Conservation (phyloP, 805 yeast genomes). For the Myxozyma nipponensis region DNA sequence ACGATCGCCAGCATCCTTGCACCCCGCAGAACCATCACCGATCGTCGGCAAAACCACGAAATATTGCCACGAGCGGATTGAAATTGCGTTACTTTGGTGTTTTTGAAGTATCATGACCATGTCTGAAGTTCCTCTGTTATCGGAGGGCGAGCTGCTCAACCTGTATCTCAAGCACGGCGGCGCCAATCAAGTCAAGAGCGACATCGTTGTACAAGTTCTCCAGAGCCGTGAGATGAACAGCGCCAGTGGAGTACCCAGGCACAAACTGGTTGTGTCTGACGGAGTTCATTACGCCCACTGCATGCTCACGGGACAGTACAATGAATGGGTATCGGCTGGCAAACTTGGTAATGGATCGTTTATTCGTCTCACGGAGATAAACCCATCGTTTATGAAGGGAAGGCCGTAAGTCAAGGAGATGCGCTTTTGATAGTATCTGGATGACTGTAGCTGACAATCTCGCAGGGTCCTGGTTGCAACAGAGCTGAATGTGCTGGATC, state of each 20-base stretch:
- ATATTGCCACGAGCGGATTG: no score
- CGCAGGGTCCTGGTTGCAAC: constrained; percentile 16
- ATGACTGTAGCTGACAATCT: not conserved
- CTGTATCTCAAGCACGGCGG: not conserved
- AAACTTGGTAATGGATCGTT: constrained; percentile 16
- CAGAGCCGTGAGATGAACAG: constrained; percentile 19
- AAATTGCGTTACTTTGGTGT: no score
- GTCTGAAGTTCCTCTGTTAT: not conserved
- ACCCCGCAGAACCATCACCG: no score
- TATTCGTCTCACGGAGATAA: constrained; percentile 16
- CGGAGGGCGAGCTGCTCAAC: not conserved
- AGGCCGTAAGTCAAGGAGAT: constrained; percentile 5
- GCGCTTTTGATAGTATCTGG: not conserved
- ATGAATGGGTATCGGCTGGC: constrained; percentile 8
- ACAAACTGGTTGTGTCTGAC: constrained; percentile 22
- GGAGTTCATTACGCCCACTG: constrained; percentile 23
- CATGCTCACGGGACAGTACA: constrained; percentile 15
- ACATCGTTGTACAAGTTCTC: constrained; percentile 20
- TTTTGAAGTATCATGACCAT: no score
- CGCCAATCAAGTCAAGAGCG: not conserved
- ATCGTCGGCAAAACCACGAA: no score
- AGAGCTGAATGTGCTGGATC: constrained; percentile 13
- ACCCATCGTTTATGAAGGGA: constrained; percentile 15
- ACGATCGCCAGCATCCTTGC: no score
- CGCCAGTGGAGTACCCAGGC: constrained; percentile 16